A percentile compares a stretch with the other conserved stretches of the same genome.
Evolutionary conservation across 345 rosid species (phyloP).

Genomic region (Arabis hirsuta): DNA sequence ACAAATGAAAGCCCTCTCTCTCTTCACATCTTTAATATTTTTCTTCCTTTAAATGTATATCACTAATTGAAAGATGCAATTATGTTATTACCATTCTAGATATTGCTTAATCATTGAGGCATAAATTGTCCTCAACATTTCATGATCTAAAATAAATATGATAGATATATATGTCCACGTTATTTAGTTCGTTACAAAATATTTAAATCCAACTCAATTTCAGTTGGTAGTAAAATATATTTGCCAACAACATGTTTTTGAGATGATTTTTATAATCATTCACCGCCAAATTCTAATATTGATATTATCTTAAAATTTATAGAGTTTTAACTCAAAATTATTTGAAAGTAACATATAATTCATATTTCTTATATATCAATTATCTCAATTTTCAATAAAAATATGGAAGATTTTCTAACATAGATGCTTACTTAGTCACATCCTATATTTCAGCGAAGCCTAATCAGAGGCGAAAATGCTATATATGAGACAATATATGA

Average conservation of each 20-base stretch:
- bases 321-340: too few relatives aligned
- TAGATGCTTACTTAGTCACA: constrained; percentile 12
- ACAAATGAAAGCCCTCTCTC: constrained; percentile 4
- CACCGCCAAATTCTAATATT: too few relatives aligned
- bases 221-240: too few relatives aligned
- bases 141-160: too few relatives aligned
- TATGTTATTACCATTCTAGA: neutral
- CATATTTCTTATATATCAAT: too few relatives aligned
- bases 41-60: neutral
- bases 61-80: neutral
- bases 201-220: too few relatives aligned
- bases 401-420: too few relatives aligned
- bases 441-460: constrained; percentile 17
- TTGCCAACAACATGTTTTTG: too few relatives aligned
- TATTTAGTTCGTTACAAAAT: neutral
- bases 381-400: too few relatives aligned
- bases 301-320: too few relatives aligned
- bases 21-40: neutral
- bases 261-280: too few relatives aligned
- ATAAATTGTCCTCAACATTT: constrained; percentile 1
- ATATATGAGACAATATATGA: neutral
- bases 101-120: constrained; percentile 24
- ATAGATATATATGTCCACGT: neutral
- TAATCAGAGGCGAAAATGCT: constrained; percentile 1
- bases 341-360: too few relatives aligned